Base-by-base conservation (phyloP, 352 stramenopile species). In the Phytophthora podocarpi region DNA sequence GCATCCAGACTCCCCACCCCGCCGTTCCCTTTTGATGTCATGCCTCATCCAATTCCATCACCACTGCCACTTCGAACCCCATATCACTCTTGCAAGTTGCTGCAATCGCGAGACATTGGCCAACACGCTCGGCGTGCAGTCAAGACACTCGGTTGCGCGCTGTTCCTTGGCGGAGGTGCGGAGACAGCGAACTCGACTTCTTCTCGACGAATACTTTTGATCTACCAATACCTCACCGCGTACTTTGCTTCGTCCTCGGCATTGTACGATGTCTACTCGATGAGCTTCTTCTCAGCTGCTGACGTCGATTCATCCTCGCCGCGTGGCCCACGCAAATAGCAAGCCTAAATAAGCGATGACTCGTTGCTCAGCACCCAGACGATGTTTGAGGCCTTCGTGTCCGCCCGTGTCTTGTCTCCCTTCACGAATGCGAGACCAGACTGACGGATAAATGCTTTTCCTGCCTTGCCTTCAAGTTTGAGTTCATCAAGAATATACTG, bases 331-430 rank as follows among this genome's bases (percentile, higher is more conserved):
- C 21, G 35, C 35, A 40, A 45, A 21, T 16, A 28, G 37, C 28
- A 53, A 37, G 45, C 51, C 67, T 94, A 94, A 69, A 94, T 94
- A 68, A 94, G 85, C 26, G 85, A 94, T 4, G 85, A 92, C 41
- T 89, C 75, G 61, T 85, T 78, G 50, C 83, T 85, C 47, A 95
- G 75, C 43, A 83, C 80, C 80, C 83, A 93, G 6, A 94, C 87
- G 50, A 96, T 91, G 39, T 93, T 81, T 23, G 87, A 94, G 37
- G 62, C 77, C 60, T 94, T 96, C 26, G 80, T 92, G 54, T 96
- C 85, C 24, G 93, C 79, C 24, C 85, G 70, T 5, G 61, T 69
- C 41, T 82, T 86, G 56, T 83, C 80, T 36, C 76, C 79, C 39
- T 80, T 80, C 16, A 93, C 64, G 24, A 90, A 88, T 34, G 70